Evolutionary conservation across 2,329 filamentous ascomycete genomes (phyloP).

Genomic region (Trichoderma gracile): DNA sequence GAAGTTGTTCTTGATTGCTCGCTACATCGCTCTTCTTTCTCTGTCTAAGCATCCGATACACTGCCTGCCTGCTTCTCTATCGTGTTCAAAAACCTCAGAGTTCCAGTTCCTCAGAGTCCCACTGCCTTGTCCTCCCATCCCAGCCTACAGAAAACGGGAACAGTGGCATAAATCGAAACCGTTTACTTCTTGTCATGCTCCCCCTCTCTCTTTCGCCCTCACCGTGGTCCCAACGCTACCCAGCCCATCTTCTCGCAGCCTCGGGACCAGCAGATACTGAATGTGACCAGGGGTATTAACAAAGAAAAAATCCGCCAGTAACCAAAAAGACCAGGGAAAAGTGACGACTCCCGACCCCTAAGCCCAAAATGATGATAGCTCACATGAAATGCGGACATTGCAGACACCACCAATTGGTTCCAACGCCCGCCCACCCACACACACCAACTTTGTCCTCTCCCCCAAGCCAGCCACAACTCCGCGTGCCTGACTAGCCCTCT

Average conservation of each 20-base stretch:
- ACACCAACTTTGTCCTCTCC: too few species aligned
- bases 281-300: background rate
- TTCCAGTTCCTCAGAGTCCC: too few species aligned
- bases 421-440: too few species aligned
- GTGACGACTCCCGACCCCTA: constrained; percentile 22
- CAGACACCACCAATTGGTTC: background rate
- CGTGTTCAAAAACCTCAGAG: too few species aligned
- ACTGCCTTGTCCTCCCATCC: too few species aligned
- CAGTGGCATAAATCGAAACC: background rate
- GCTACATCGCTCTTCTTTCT: too few species aligned
- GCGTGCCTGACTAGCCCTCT: too few species aligned
- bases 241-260: background rate
- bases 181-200: background rate
- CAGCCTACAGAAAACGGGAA: background rate
- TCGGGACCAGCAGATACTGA: background rate
- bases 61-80: too few species aligned
- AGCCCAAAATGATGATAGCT: constrained; percentile 17
- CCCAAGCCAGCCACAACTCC: too few species aligned
- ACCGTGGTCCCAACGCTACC: background rate
- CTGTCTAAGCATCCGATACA: too few species aligned
- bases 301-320: background rate
- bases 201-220: background rate
- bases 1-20: too few species aligned
- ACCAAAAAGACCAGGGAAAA: background rate
- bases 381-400: constrained; percentile 17